These are phyloP conservation scores for Dendrobium chrysotoxum DNA, from an alignment of 106 monocot species.

Conservation along the genomic window DNA sequence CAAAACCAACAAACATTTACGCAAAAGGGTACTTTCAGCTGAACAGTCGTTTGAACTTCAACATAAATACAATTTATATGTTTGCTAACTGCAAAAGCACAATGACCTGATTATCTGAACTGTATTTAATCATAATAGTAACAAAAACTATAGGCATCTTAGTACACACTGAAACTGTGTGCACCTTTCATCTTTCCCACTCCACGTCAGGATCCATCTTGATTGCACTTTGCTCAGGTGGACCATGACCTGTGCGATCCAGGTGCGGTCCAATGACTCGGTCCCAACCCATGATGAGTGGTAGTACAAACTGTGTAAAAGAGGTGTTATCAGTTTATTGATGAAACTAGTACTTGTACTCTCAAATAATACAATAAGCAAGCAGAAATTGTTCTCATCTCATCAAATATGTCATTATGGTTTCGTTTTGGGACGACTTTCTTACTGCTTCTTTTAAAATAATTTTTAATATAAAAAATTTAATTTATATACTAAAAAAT, in stretches of 20 bases:
- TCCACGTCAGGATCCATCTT: neutral
- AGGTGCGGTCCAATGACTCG: constrained; percentile 17
- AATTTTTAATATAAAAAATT: neutral
- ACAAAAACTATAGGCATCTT: too few species aligned
- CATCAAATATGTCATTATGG: too few species aligned
- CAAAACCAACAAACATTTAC: too few species aligned
- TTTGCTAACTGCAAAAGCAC: too few species aligned
- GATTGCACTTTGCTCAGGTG: neutral
- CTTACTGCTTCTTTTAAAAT: neutral
- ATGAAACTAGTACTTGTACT: neutral
- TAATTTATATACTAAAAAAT: neutral
- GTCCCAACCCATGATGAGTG: constrained; percentile 61
- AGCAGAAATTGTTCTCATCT: neutral
- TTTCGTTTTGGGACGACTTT: too few species aligned
- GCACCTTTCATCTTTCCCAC: constrained; percentile 4
- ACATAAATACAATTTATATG: too few species aligned
- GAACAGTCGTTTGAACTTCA: too few species aligned
- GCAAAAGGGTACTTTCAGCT: too few species aligned
- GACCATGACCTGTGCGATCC: neutral
- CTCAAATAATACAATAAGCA: neutral
- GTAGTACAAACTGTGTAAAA: constrained; percentile 40
- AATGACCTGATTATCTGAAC: too few species aligned
- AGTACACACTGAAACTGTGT: neutral
- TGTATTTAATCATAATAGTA: too few species aligned
- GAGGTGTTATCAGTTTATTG: neutral